Percentiles rank a stretch among this genome's conserved stretches.
Evolutionary conservation across 2,329 filamentous ascomycete genomes (phyloP).

Genomic region (Claviceps pusilla): DNA sequence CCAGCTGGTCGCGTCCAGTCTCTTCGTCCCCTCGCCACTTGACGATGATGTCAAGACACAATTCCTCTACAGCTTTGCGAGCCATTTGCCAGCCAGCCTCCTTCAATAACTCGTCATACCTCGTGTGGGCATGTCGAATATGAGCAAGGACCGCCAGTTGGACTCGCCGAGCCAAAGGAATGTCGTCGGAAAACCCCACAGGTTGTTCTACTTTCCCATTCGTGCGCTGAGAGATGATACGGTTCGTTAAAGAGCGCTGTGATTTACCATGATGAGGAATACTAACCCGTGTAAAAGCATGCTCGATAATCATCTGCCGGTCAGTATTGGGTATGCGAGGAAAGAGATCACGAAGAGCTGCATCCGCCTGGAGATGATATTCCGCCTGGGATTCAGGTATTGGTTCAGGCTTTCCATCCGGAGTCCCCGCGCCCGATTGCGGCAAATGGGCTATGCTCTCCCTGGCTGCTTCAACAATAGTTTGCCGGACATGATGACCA

Average conservation of each 20-base stretch:
- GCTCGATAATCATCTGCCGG: constrained; percentile 45
- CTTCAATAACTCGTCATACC: constrained; percentile 45
- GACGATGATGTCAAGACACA: constrained; percentile 50
- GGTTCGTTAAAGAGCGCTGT: constrained; percentile 5
- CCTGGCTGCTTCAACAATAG: constrained; percentile 42
- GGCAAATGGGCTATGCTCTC: constrained; percentile 13
- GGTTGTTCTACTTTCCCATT: constrained; percentile 37
- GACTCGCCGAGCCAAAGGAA: constrained; percentile 45
- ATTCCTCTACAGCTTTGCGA: constrained; percentile 43
- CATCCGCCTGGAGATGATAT: constrained; percentile 48
- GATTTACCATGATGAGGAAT: constrained; percentile 1
- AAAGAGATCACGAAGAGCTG: constrained; percentile 47
- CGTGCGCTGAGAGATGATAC: constrained; percentile 24
- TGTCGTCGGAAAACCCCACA: constrained; percentile 40
- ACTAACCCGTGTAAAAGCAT: constrained; percentile 47
- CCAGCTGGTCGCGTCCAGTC: constrained; percentile 50
- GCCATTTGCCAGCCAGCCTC: constrained; percentile 45
- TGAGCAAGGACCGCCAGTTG: constrained; percentile 52
- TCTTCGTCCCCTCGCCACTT: constrained; percentile 61
- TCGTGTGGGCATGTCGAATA: constrained; percentile 51
- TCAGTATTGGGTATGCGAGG: constrained; percentile 51
- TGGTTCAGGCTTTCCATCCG: constrained; percentile 33
- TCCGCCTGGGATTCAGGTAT: constrained; percentile 44
- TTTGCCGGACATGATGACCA: constrained; percentile 45
- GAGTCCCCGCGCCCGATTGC: constrained; percentile 8